phyloP scores from a whole-genome alignment of 495 filamentous ascomycete species.

The Achaetomiella virescens region DNA sequence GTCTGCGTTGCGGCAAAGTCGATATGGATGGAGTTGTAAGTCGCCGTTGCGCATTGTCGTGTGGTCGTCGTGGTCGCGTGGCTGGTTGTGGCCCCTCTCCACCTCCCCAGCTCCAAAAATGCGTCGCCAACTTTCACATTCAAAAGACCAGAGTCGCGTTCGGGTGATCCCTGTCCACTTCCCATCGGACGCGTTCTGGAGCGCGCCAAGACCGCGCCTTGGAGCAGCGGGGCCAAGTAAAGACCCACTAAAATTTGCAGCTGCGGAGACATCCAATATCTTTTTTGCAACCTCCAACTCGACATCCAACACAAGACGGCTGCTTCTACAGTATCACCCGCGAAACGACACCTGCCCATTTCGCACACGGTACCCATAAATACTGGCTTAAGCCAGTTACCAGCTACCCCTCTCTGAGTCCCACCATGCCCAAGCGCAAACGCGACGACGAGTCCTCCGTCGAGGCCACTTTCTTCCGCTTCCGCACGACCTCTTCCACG shows the following conservation, averaged over 20 bases:
- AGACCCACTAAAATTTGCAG: conserved; percentile 9
- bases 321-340: too few species aligned
- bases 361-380: too few species aligned
- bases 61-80: not conserved
- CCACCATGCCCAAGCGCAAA: conserved; percentile 45
- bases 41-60: conserved; percentile 1
- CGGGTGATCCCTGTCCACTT: conserved; percentile 12
- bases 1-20: not conserved
- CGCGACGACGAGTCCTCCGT: conserved; percentile 34
- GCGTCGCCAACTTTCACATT: not conserved
- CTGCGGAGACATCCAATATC: not conserved
- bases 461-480: conserved; percentile 50
- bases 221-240: not conserved
- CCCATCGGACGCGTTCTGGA: conserved; percentile 8
- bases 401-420: not conserved
- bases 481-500: conserved; percentile 57
- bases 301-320: not conserved
- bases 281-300: not conserved
- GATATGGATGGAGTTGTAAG: not conserved
- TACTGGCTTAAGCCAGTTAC: not conserved
- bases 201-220: not conserved
- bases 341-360: not conserved
- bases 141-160: conserved; percentile 9
- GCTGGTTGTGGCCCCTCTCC: conserved; percentile 9
- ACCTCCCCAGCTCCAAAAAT: conserved; percentile 2